Evolutionary conservation across 2,329 filamentous ascomycete genomes (phyloP), one percentile per base, ranked within the genome.

Genomic region (Colletotrichum nymphaeae): DNA sequence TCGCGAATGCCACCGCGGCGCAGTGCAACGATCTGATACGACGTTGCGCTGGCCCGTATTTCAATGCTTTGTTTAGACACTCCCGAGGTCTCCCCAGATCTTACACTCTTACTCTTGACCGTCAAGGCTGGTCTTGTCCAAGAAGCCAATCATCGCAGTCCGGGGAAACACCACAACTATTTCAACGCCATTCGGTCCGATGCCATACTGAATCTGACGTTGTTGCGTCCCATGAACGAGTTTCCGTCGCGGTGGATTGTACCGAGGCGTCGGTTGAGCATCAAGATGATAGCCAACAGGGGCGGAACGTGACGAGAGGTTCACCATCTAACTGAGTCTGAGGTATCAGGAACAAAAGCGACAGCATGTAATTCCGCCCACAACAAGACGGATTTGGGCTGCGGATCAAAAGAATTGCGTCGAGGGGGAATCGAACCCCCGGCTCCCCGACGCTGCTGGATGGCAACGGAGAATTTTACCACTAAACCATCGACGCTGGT

Each of bases 401-500:
- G 37, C 8, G 16, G 2, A 9, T 0, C 19, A 49, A 49, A 49
- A 49, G 3, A 9, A 4, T 1, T 56, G 53, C 53, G 53, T 28
- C 53, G 26, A 24, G 12, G 22, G 22, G 22, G 22, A 28, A 56
- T 56, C 26, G 53, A 24, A 22, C 53, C 53, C 70, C 60, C 70
- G 66, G 60, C 70, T 73, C 70, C 70, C 70, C 70, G 70, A 73
- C 67, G 66, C 70, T 70, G 66, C 70, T 42, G 1, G 22, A 73
- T 70, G 70, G 70, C 70, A 73, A 73, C 70, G 70, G 70, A 73
- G 70, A 73, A 73, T 73, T 73, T 73, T 73, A 73, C 67, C 67
- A 73, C 70, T 73, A 66, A 73, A 70, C 70, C 70, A 73, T 73
- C 70, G 70, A 56, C 70, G 70, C 70, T 22, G 0, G 0, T 32